Evolutionary conservation across 2,329 filamentous ascomycete species (phyloP).

Genomic region (Cordyceps militaris): DNA sequence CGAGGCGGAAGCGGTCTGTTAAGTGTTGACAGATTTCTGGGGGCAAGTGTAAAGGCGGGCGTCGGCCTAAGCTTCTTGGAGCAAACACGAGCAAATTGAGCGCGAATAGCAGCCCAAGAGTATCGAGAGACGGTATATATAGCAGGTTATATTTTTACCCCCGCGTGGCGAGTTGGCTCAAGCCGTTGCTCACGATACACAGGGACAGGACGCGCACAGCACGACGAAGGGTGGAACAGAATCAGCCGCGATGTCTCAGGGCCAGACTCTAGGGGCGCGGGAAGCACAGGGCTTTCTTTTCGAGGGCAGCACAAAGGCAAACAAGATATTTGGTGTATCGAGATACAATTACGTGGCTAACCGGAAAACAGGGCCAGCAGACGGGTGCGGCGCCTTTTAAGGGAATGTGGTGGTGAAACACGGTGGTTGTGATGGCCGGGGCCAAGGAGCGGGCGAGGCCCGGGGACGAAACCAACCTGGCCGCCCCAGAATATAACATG

Average conservation of each 20-base stretch:
- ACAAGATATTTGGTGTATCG: neutral
- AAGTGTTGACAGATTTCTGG: slow-evolving; percentile 5
- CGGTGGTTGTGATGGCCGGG: neutral
- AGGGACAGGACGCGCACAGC: neutral
- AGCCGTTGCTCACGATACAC: neutral
- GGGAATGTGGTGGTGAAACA: slow-evolving; percentile 4
- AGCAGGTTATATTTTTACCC: neutral
- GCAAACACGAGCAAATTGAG: neutral
- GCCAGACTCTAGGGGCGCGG: neutral
- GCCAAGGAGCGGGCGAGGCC: neutral
- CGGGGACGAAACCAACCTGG: neutral
- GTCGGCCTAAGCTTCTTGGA: neutral
- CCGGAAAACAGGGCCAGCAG: neutral
- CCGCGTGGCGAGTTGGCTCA: neutral
- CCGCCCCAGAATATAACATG: neutral
- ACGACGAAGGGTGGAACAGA: neutral
- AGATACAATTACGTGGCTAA: slow-evolving; percentile 1
- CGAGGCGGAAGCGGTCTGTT: neutral
- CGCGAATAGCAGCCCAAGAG: neutral
- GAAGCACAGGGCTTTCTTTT: neutral
- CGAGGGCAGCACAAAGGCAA: neutral
- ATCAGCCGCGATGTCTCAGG: neutral
- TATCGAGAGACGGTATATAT: neutral
- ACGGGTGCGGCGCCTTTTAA: slow-evolving; percentile 6
- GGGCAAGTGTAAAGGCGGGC: neutral